Evolutionary conservation across 306 rosid genomes (phyloP).

Genomic region (Boehmeria nivea): DNA sequence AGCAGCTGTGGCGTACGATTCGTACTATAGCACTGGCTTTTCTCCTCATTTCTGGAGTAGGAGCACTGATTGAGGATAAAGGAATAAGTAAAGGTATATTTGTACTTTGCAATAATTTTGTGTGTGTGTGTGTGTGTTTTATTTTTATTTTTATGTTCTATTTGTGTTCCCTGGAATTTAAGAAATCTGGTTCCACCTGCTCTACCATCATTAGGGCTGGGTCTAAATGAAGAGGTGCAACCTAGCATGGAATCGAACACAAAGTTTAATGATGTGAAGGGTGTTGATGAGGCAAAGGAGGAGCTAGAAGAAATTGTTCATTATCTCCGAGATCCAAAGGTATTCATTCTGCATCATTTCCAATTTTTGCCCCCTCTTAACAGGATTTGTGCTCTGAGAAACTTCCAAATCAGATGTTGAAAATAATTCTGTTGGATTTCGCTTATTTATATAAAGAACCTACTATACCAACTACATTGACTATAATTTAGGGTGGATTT

Average conservation of each 20-base stretch:
- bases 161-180: no score
- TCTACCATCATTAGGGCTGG: conserved; percentile 46
- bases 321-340: conserved; percentile 92
- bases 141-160: no score
- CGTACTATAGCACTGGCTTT: conserved; percentile 54
- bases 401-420: no score
- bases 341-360: conserved; percentile 13
- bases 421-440: no score
- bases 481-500: background rate
- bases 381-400: background rate
- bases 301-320: conserved; percentile 91
- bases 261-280: conserved; percentile 75
- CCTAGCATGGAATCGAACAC: conserved; percentile 74
- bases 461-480: no score
- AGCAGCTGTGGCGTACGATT: conserved; percentile 69
- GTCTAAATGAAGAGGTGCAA: conserved; percentile 58
- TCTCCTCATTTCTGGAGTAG: conserved; percentile 67
- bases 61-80: conserved; percentile 74
- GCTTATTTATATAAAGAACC: no score
- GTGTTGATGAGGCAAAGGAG: conserved; percentile 87
- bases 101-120: background rate
- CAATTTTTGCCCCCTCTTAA: background rate
- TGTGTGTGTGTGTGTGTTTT: no score
- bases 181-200: conserved; percentile 5
- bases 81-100: conserved; percentile 63